Evolutionary conservation across 495 filamentous ascomycete genomes (phyloP).

Genomic region (Penicillium tannophilum): DNA sequence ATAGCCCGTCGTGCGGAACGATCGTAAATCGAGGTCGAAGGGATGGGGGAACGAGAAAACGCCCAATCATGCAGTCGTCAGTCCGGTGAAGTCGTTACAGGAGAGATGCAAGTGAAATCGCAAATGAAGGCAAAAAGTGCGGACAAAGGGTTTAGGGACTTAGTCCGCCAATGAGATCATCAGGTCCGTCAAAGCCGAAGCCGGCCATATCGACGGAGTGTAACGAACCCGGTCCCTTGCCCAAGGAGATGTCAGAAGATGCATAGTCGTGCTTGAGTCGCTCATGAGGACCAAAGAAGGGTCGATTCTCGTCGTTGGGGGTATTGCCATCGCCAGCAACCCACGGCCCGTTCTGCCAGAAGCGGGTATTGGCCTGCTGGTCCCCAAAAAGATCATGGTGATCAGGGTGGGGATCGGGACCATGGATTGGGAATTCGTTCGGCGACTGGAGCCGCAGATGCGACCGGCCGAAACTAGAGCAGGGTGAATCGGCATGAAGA

Average conservation of each 20-base stretch:
- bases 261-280: conserved; percentile 54
- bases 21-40: conserved; percentile 30
- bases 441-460: conserved; percentile 50
- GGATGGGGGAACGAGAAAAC: conserved; percentile 33
- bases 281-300: conserved; percentile 52
- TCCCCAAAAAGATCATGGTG: conserved; percentile 53
- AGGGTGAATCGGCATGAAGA: conserved; percentile 49
- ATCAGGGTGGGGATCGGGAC: conserved; percentile 43
- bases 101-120: conserved; percentile 40
- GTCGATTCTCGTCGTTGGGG: conserved; percentile 50
- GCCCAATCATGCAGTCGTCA: conserved; percentile 54
- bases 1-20: conserved; percentile 28
- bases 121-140: conserved; percentile 30
- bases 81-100: conserved; percentile 51
- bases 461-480: conserved; percentile 52
- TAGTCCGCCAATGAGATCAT: conserved; percentile 41
- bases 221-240: conserved; percentile 48
- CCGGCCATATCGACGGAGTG: conserved; percentile 54
- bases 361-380: conserved; percentile 51
- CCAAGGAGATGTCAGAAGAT: conserved; percentile 50
- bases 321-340: conserved; percentile 51
- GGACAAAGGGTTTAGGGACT: conserved; percentile 38
- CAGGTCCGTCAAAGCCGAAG: conserved; percentile 45
- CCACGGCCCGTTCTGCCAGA: conserved; percentile 53
- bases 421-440: conserved; percentile 47